Evolutionary conservation across 257 asterid genomes (phyloP).

Genomic region (Mitragyna speciosa): DNA sequence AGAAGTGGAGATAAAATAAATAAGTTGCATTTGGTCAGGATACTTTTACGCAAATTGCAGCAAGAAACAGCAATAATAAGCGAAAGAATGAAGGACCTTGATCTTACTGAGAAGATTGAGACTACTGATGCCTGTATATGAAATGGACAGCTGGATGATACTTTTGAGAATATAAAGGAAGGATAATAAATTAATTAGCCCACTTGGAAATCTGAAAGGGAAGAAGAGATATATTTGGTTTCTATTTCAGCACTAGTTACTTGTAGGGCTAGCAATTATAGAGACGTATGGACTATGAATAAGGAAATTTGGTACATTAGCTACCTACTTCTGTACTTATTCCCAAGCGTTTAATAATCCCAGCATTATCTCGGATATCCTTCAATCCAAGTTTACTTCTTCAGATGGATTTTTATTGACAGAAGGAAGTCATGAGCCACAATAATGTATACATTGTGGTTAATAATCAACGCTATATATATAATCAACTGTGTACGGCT

Average conservation of each 20-base stretch:
- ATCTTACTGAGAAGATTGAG: not conserved
- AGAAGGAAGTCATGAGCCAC: not conserved
- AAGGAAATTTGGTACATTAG: not conserved
- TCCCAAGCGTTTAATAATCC: too few relatives aligned
- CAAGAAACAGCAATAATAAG: not conserved
- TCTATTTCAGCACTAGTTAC: not conserved
- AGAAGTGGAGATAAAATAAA: not conserved
- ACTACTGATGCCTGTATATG: not conserved
- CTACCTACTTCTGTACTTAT: slow-evolving; percentile 3
- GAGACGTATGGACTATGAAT: slow-evolving; percentile 2
- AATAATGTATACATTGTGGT: too few relatives aligned
- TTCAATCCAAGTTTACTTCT: not conserved
- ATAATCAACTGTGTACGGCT: too few relatives aligned
- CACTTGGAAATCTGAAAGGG: not conserved
- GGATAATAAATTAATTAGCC: not conserved
- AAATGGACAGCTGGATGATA: not conserved
- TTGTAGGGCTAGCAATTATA: not conserved
- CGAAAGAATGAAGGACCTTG: not conserved
- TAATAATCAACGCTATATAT: too few relatives aligned
- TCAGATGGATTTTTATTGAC: not conserved
- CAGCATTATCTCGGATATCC: not conserved
- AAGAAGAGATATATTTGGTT: not conserved
- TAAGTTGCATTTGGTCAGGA: not conserved
- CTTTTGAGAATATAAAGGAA: not conserved
- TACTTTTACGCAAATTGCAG: not conserved